These are phyloP conservation scores for Wickerhamiella nectarea DNA, from an alignment of 805 yeast genomes.

Conservation along the genomic window DNA sequence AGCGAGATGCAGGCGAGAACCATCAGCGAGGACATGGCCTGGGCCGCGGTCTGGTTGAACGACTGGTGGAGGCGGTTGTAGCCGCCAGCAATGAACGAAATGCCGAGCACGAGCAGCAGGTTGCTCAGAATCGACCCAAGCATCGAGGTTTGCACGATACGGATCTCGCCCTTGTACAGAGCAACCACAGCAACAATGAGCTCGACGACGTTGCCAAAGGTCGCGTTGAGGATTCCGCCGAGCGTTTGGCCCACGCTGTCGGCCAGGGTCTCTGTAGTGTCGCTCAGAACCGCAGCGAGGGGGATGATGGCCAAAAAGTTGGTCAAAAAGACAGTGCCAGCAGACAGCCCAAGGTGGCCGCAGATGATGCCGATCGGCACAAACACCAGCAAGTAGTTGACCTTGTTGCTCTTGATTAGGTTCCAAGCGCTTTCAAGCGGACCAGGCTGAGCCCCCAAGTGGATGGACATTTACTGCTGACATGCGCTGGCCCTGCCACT, in stretches of 20 bases:
- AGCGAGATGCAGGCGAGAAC: slow-evolving; percentile 82
- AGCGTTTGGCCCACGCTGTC: slow-evolving; percentile 79
- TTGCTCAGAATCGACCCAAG: slow-evolving; percentile 86
- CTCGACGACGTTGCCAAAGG: slow-evolving; percentile 96
- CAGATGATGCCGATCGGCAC: slow-evolving; percentile 84
- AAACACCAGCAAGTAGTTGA: slow-evolving; percentile 61
- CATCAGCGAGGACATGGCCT: slow-evolving; percentile 89
- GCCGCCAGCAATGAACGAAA: slow-evolving; percentile 91
- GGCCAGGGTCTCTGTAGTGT: slow-evolving; percentile 85
- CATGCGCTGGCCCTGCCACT: neutral
- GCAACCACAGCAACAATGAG: slow-evolving; percentile 90
- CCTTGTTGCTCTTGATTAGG: slow-evolving; percentile 22
- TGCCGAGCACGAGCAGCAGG: slow-evolving; percentile 80
- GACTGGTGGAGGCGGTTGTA: slow-evolving; percentile 70
- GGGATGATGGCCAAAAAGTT: slow-evolving; percentile 89
- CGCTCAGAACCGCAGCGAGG: slow-evolving; percentile 77
- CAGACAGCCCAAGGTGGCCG: slow-evolving; percentile 43
- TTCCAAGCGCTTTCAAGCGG: slow-evolving; percentile 7
- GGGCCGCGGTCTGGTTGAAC: slow-evolving; percentile 94
- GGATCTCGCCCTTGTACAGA: slow-evolving; percentile 65
- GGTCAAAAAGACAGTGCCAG: slow-evolving; percentile 46
- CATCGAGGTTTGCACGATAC: slow-evolving; percentile 96
- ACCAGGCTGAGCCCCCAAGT: neutral
- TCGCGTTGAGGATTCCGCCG: slow-evolving; percentile 91
- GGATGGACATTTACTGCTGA: neutral